These are phyloP conservation scores for Talaromyces sp. DNA, from an alignment of 2,329 filamentous ascomycete species.

Conservation along the genomic window DNA sequence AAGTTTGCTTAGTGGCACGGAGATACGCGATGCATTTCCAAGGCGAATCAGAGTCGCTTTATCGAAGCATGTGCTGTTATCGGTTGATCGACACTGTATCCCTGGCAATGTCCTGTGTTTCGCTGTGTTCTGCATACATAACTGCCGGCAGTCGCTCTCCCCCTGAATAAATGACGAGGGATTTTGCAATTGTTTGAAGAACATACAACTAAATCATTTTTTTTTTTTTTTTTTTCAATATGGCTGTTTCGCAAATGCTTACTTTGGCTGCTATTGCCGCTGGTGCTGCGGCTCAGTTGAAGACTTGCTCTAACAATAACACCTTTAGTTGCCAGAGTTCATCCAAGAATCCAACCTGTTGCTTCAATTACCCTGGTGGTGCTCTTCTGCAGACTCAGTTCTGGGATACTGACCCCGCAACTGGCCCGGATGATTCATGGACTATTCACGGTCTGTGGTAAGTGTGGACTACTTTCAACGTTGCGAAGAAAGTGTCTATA, in stretches of 20 bases:
- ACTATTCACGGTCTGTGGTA: constrained; percentile 62
- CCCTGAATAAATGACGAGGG: neutral
- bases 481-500: neutral
- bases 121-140: neutral
- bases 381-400: constrained; percentile 62
- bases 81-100: constrained; percentile 8
- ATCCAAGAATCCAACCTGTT: constrained; percentile 55
- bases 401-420: constrained; percentile 60
- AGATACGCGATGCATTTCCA: constrained; percentile 21
- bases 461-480: constrained; percentile 8
- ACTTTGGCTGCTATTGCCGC: constrained; percentile 28
- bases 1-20: constrained; percentile 7
- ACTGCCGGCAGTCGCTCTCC: neutral
- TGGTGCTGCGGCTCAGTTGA: constrained; percentile 26
- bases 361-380: constrained; percentile 62
- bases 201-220: neutral
- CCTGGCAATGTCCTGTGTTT: constrained; percentile 6
- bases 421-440: constrained; percentile 59
- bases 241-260: constrained; percentile 26
- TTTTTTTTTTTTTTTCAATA: too few species aligned
- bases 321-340: constrained; percentile 61
- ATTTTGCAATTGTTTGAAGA: neutral
- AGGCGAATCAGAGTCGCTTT: constrained; percentile 31
- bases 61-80: constrained; percentile 32
- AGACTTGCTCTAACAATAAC: constrained; percentile 36